Base-by-base conservation (phyloP, 2,329 filamentous ascomycete species). In the Thelonectria blattea region DNA sequence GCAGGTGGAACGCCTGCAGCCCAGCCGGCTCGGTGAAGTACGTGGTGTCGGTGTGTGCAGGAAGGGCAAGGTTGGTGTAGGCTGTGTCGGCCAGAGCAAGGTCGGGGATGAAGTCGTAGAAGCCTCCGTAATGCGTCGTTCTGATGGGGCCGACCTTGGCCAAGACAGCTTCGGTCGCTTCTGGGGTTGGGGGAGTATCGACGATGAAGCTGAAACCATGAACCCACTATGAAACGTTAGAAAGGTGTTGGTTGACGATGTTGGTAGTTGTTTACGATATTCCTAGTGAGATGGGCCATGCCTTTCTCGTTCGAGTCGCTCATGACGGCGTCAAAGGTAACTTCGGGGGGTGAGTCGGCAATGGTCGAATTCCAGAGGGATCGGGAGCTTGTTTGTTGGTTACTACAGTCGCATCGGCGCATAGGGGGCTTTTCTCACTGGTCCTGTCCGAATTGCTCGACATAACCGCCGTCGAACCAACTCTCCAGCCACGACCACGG, bases 11-110 rank as follows among this genome's bases (percentile, higher is more conserved):
- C 24, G 95, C 88, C 75, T 99, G 95, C 34, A 99, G 83, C 10
- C 94, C 92, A 2, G 91, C 89, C 0, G 95, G 94, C 64, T 98
- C 94, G 20, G 88, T 93, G 78, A 98, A 98, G 76, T 99, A 98
- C 1, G 94, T 97, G 7, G 87, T 98, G 77, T 99, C 95, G 1
- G 94, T 98, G 76, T 99, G 95, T 1, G 91, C 89, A 18, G 88
- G 86, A 3, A 99, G 85, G 1, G 88, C 88, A 52, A 95, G 83
- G 69, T 90, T 92, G 2, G 94, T 97, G 78, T 98, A 99, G 3
- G 93, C 93, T 2, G 91, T 96, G 71, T 97, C 93, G 65, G 93
- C 93, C 72, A 90, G 90, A 27, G 92, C 89, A 22, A 97, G 84
- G 75, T 97, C 91, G 5, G 93, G 90, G 1, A 91, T 91, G 75